Conservation (phyloP, 805 yeast species). For the Ogataea degrootiae region DNA sequence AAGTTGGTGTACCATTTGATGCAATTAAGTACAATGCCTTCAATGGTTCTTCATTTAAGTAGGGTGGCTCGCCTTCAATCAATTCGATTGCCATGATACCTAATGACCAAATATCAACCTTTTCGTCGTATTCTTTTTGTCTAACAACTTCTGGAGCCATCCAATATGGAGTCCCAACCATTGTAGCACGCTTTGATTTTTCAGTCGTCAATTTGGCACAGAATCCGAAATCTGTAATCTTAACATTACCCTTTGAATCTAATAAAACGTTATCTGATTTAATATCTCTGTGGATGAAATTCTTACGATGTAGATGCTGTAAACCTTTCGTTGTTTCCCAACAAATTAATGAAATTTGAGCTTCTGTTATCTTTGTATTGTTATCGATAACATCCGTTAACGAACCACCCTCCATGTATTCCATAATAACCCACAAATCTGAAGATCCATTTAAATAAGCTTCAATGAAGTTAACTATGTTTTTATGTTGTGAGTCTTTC, state of each 20-base stretch:
- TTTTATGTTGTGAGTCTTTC: constrained; percentile 92
- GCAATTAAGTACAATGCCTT: constrained; percentile 92
- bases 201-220: constrained; percentile 89
- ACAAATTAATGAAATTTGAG: constrained; percentile 89
- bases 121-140: constrained; percentile 91
- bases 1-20: constrained; percentile 91
- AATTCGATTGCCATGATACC: constrained; percentile 98
- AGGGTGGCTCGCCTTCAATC: constrained; percentile 99
- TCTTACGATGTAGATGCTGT: constrained; percentile 85
- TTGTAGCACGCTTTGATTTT: constrained; percentile 86
- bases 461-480: constrained; percentile 91
- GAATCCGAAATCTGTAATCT: constrained; percentile 92
- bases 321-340: constrained; percentile 87
- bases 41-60: constrained; percentile 91
- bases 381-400: constrained; percentile 93
- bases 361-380: constrained; percentile 72
- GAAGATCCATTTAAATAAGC: constrained; percentile 74
- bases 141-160: constrained; percentile 99
- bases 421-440: constrained; percentile 99
- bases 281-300: constrained; percentile 94
- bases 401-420: constrained; percentile 98
- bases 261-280: constrained; percentile 92
- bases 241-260: constrained; percentile 78
- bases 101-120: constrained; percentile 95
- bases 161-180: constrained; percentile 99